Percentiles rank a stretch among this genome's conserved stretches.
These are phyloP conservation scores for Blastocystis sp. DNA, from an alignment of 352 stramenopile genomes.

Conservation along the genomic window DNA sequence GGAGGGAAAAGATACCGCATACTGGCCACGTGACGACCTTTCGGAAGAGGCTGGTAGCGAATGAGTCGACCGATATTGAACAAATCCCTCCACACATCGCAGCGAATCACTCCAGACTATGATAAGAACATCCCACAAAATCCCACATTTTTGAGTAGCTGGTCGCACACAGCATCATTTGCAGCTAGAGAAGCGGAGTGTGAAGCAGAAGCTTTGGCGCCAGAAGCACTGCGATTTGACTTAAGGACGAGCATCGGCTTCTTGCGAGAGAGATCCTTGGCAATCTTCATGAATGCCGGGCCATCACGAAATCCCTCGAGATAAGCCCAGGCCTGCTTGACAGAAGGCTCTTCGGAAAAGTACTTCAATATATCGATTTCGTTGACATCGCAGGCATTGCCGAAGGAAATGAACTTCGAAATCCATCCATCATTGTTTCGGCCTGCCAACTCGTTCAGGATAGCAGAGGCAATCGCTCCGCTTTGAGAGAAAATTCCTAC, in stretches of 20 bases:
- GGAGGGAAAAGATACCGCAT: not conserved
- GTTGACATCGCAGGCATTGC: slow-evolving; percentile 56
- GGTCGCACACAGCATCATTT: slow-evolving; percentile 49
- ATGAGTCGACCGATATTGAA: slow-evolving; percentile 14
- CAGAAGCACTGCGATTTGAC: slow-evolving; percentile 34
- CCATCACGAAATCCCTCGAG: slow-evolving; percentile 54
- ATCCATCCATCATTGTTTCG: slow-evolving; percentile 42
- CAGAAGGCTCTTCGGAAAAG: slow-evolving; percentile 35
- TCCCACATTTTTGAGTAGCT: not conserved
- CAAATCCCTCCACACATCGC: slow-evolving; percentile 27
- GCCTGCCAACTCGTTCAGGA: slow-evolving; percentile 52
- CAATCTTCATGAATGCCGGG: not conserved
- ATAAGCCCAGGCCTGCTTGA: slow-evolving; percentile 55
- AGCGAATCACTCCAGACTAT: slow-evolving; percentile 33
- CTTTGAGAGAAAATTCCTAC: slow-evolving; percentile 54
- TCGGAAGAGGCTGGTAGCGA: slow-evolving; percentile 7
- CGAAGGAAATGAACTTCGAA: slow-evolving; percentile 59
- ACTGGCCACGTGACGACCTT: not conserved
- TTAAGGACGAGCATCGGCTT: slow-evolving; percentile 57
- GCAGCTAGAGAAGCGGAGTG: slow-evolving; percentile 60
- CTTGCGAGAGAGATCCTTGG: not conserved
- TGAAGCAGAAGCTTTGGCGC: slow-evolving; percentile 54
- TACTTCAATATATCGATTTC: slow-evolving; percentile 43
- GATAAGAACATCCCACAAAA: not conserved
- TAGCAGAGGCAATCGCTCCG: slow-evolving; percentile 14